Evolutionary conservation across 495 filamentous ascomycete genomes (phyloP), one percentile per base, ranked within the genome.

Genomic region (Aspergillus conjunctus): DNA sequence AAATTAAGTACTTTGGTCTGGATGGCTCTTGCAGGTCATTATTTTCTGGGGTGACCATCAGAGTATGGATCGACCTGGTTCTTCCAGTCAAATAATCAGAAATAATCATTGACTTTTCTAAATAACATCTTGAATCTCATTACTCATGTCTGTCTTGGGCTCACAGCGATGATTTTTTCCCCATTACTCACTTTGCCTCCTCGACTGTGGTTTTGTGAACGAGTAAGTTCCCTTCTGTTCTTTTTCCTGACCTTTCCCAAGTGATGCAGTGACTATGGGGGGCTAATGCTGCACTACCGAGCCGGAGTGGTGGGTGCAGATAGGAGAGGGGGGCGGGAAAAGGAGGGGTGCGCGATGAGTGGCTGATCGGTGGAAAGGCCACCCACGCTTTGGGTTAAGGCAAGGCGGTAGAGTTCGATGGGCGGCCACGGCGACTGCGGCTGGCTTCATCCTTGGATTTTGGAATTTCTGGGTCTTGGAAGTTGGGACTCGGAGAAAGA

Each of bases 231-330:
- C 37, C 15, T 41, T 11, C 37, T 51, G 31, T 21, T 51, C n/a
- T 45, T 39, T 31, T 45, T 30, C 20, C 30, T 30, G 0, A 7
- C 3, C 22, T 20, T 39, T 30, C 17, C 18, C 39, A 45, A 56
- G 53, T 41, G 9, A 20, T 56, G n/a, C 41, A 21, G 45, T 43
- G 32, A 46, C 41, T 11, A 45, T 48, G 44, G 44, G 20, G 20
- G 44, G 20, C 44, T 48, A 48, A 48, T 48, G 33, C 51, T 34
- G 51, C 22, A 56, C 55, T 48, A 66, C 44, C 39, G 58, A 61
- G 58, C 61, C 65, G 52, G 51, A 56, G 56, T 41, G 58, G 61
- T 64, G 65, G 61, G 49, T 33, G 56, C 53, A 60, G 62, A 58
- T 54, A 60, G 39, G 20, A 49, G 54, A 26, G 26, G 51, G 43